These are phyloP conservation scores for Tuber magnatum DNA, from an alignment of 495 filamentous ascomycete species.

Conservation along the genomic window DNA sequence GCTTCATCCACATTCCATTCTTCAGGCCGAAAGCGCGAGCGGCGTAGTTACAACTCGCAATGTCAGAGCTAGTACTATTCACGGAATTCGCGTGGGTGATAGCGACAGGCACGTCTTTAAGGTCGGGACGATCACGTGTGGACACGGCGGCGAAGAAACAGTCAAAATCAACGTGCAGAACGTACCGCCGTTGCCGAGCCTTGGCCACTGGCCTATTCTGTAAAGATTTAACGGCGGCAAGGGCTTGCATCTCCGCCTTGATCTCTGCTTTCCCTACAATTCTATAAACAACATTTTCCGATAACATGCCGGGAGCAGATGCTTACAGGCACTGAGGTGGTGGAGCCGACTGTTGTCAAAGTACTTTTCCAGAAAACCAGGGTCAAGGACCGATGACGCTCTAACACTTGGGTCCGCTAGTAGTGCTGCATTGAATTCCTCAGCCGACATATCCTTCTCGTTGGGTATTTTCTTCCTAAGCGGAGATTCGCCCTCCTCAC, in stretches of 20 bases:
- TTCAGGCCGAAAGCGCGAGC: slow-evolving; percentile 79
- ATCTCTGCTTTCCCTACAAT: slow-evolving; percentile 83
- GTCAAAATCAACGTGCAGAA: slow-evolving; percentile 95
- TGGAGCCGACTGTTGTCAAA: slow-evolving; percentile 90
- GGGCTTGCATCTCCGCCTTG: slow-evolving; percentile 73
- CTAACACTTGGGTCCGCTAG: slow-evolving; percentile 73
- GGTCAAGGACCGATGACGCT: slow-evolving; percentile 79
- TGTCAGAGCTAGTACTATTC: slow-evolving; percentile 66
- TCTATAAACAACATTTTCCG: neutral
- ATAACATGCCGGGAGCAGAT: neutral
- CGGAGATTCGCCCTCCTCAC: neutral
- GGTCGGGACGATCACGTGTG: slow-evolving; percentile 64
- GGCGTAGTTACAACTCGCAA: slow-evolving; percentile 93
- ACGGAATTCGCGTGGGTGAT: slow-evolving; percentile 75
- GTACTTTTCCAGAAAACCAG: slow-evolving; percentile 86
- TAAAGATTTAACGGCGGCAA: slow-evolving; percentile 51
- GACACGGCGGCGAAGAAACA: slow-evolving; percentile 96
- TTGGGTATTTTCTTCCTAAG: neutral
- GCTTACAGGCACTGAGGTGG: slow-evolving; percentile 59
- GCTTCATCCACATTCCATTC: slow-evolving; percentile 99
- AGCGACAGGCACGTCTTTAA: slow-evolving; percentile 71
- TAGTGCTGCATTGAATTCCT: slow-evolving; percentile 81
- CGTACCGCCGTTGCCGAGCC: slow-evolving; percentile 57
- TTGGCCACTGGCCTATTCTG: slow-evolving; percentile 7
- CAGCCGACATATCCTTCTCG: slow-evolving; percentile 52